Base-by-base conservation (phyloP, 169 alveolate species). In the Cryptosporidium viatorum region DNA sequence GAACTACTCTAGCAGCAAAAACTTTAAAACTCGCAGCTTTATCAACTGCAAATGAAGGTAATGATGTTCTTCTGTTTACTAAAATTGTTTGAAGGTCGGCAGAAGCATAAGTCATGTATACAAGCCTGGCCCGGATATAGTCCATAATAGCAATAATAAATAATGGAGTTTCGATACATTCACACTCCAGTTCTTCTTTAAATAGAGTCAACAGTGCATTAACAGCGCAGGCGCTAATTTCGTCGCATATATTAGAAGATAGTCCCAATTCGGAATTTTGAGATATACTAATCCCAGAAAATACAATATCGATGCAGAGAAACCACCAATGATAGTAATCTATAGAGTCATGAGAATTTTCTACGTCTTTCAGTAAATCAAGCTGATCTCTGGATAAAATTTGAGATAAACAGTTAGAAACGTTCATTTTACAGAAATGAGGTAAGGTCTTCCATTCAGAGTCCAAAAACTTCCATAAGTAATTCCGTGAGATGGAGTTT, bases 291-390 rank as follows among this genome's bases (percentile, higher is more conserved):
- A 80, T 39, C 3, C 80, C 89, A 59, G 89, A 41, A 41, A 80
- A 60, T 10, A 80, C 62, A 6, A 80, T 26, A 60, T 80, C 89
- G 29, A 80, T 26, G 26, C 80, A 62, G 39, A 80, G 89, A 80
- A 80, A 80, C 89, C 89, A 80, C 89, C 89, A 80, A 7, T 80
- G 89, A 48, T 45, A 80, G 29, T 80, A 80, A n/a, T 80, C 89
- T 3, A 80, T 80, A 3, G 58, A 51, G 7, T 52, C 37, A 9
- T 52, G 37, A 6, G 71, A 35, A 58, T 74, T 12, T 59, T 31
- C 55, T 0, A 39, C 0, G 23, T n/a, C n/a, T 21, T 48, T 59
- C 14, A n/a, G n/a, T 55, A 55, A n/a, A 55, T 55, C 35, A 9
- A 16, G 26, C 60, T 65, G 41, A 26, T 43, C 62, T 73, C 55